These are phyloP conservation scores for Strobilomyces echinocephalus DNA, from an alignment of 768 basidiomycete genomes.

Conservation along the genomic window DNA sequence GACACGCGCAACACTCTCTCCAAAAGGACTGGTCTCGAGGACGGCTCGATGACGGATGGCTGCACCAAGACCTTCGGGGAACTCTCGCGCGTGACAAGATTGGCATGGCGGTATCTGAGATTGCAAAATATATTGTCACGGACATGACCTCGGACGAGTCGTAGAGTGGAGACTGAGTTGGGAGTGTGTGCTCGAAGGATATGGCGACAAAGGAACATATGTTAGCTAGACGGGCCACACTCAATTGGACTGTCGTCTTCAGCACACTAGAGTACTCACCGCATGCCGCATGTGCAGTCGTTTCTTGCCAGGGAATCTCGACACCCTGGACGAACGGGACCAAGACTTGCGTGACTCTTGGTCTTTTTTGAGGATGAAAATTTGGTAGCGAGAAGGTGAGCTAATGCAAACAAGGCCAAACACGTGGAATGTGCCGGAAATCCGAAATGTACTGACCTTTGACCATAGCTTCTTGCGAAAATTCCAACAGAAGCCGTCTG, in stretches of 20 bases:
- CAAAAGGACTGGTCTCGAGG: slow-evolving; percentile 15
- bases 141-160: slow-evolving; percentile 18
- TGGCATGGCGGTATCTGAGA: slow-evolving; percentile 12
- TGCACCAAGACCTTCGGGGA: slow-evolving; percentile 6
- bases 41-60: neutral
- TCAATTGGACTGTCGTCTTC: neutral
- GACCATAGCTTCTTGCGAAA: too few relatives aligned
- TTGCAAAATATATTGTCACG: slow-evolving; percentile 8
- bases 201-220: slow-evolving; percentile 73
- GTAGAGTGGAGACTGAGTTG: slow-evolving; percentile 24
- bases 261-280: slow-evolving; percentile 34
- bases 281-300: slow-evolving; percentile 47
- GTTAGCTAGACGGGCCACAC: slow-evolving; percentile 45
- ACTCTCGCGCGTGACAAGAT: slow-evolving; percentile 11
- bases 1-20: slow-evolving; percentile 27
- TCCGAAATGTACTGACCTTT: too few relatives aligned
- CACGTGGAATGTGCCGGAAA: neutral
- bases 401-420: slow-evolving; percentile 25
- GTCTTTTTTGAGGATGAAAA: slow-evolving; percentile 17
- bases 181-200: slow-evolving; percentile 44
- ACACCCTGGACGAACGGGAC: slow-evolving; percentile 29
- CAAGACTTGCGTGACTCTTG: neutral
- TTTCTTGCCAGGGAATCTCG: slow-evolving; percentile 27
- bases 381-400: slow-evolving; percentile 17
- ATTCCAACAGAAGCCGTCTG: too few relatives aligned